These are phyloP conservation scores for Fomitopsis palustris DNA, from an alignment of 1,284 basidiomycete genomes.

Conservation along the genomic window DNA sequence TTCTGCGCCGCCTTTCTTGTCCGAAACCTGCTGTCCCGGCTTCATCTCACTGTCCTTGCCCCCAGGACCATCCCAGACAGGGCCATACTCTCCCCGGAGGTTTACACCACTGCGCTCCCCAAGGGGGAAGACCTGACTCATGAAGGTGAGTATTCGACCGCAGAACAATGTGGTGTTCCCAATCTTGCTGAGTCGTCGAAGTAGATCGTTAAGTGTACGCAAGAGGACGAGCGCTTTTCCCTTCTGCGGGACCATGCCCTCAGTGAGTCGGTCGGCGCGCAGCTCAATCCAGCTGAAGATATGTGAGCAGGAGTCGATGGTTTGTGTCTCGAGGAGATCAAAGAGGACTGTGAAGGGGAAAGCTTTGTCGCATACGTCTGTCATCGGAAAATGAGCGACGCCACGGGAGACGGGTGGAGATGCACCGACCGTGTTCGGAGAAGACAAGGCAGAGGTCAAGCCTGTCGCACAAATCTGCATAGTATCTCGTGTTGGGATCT, in stretches of 20 bases:
- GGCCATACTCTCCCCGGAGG: conserved; percentile 79
- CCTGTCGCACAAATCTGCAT: conserved; percentile 52
- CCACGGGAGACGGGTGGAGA: background rate
- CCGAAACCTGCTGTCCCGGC: conserved; percentile 20
- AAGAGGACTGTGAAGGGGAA: conserved; percentile 66
- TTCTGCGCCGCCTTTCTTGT: conserved; percentile 27
- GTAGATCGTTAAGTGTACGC: conserved; percentile 82
- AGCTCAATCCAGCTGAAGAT: conserved; percentile 84
- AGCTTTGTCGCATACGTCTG: conserved; percentile 50
- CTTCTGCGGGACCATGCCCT: conserved; percentile 76
- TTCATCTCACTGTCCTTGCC: conserved; percentile 30
- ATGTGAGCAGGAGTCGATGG: conserved; percentile 76
- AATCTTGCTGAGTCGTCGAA: conserved; percentile 81
- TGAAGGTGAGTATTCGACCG: conserved; percentile 83
- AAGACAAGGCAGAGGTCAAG: conserved; percentile 72
- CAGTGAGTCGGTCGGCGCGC: conserved; percentile 61
- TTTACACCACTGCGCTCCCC: conserved; percentile 91
- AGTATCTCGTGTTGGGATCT: conserved; percentile 50
- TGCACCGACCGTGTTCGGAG: conserved; percentile 62
- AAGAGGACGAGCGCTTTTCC: conserved; percentile 85
- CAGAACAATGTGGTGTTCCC: conserved; percentile 82
- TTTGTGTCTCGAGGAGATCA: conserved; percentile 78
- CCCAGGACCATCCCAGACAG: conserved; percentile 71
- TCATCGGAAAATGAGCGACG: conserved; percentile 7
- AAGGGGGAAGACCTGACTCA: conserved; percentile 82